Base-by-base conservation (phyloP, 345 rosid genomes). In the Populus tremula region DNA sequence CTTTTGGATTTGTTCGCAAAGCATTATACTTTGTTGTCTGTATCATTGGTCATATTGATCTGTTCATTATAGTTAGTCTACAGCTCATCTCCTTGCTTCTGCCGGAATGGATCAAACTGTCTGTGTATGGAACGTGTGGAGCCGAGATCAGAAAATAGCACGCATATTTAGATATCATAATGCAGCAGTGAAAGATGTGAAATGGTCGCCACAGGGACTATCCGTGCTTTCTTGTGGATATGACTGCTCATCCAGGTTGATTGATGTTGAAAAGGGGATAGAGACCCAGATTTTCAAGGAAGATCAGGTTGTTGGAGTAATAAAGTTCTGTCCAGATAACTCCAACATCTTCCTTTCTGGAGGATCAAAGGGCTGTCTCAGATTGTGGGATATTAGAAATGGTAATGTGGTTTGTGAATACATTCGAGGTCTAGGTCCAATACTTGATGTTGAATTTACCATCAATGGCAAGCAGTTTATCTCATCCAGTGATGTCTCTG, bases 21-120 rank as follows among this genome's bases (percentile, higher is more conserved):
- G 66, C 20, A 5, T 29, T 23, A 54, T 62, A 35, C 9, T 72
- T 33, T 49, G 23, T 10, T 21, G 45, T 41, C 31, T 49, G 20
- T 84, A 6, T 75, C 31, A 1, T 74, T 83, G 54, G 76, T 77
- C 84, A 82, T 80, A 81, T 85, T 87, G 82, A 87, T 81, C 76
- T 85, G 85, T 88, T 87, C 80, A 83, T 83, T 79, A 74, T 85
- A 85, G 80, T 81, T 86, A 61, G 87, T 88, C 47, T 88, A 82
- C 94, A 91, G 97, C 88, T 88, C 94, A 92, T 81, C 96, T 93
- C 82, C 96, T 93, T 84, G 96, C 96, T 81, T 93, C 97, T 78
- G 93, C 93, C 77, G 97, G 96, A 61, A 85, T 92, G 79, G 96
- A 93, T 86, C 91, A 86, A 64, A 77, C 87, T 64, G 83, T 85